Evolutionary conservation across 208 protist species (phyloP).

Genomic region (Leishmania tropica): DNA sequence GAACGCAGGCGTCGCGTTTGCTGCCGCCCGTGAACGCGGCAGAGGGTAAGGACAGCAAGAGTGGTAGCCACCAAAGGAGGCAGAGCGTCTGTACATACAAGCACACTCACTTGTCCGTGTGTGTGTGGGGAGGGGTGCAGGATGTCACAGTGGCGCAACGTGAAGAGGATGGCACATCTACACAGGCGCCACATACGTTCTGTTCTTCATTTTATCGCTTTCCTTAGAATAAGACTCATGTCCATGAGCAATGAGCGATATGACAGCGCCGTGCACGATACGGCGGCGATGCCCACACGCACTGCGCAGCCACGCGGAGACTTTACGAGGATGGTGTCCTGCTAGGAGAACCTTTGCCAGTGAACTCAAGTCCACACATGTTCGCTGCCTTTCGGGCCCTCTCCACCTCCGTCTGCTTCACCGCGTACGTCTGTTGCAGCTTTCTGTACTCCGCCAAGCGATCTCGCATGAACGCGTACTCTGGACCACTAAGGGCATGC

Average conservation of each 20-base stretch:
- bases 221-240: not conserved
- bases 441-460: constrained; percentile 66
- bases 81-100: not conserved
- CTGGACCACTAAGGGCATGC: constrained; percentile 37
- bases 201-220: not conserved
- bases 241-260: not conserved
- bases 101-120: not conserved
- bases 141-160: not conserved
- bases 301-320: not conserved
- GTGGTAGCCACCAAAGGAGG: not conserved
- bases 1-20: not conserved
- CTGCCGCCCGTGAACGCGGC: not conserved
- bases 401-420: constrained; percentile 89
- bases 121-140: not conserved
- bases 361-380: constrained; percentile 88
- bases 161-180: not conserved
- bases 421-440: constrained; percentile 74
- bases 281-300: not conserved
- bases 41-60: not conserved
- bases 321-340: constrained; percentile 15
- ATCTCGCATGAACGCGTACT: constrained; percentile 71
- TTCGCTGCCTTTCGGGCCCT: constrained; percentile 70
- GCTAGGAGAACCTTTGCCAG: constrained; percentile 42
- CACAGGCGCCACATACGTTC: not conserved
- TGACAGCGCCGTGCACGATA: not conserved